Conservation (phyloP, 345 rosid species). For the Camelina sativa region DNA sequence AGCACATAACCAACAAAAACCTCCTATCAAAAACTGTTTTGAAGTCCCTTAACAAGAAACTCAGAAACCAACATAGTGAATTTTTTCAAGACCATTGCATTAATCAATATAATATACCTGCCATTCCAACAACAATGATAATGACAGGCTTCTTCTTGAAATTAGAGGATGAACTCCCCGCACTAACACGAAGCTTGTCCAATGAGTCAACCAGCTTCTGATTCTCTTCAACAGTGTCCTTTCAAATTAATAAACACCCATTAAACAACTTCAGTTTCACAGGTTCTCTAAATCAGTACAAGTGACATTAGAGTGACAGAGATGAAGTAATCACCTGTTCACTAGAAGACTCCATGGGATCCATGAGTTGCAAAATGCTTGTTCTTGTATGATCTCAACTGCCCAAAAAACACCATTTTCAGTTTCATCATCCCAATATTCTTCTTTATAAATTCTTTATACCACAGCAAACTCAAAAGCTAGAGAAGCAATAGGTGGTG, state of each 20-base stretch:
- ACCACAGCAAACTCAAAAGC: background rate
- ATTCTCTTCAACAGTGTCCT: conserved; percentile 50
- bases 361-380: conserved; percentile 50
- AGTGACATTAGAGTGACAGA: background rate
- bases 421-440: conserved; percentile 1
- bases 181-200: conserved; percentile 60
- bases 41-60: background rate
- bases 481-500: background rate
- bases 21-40: conserved; percentile 19
- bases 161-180: conserved; percentile 47
- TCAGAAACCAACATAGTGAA: background rate
- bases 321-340: conserved; percentile 36
- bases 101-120: conserved; percentile 49
- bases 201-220: conserved; percentile 59
- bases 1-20: background rate
- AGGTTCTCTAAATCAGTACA: background rate
- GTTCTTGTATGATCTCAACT: conserved; percentile 46
- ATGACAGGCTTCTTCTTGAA: conserved; percentile 76
- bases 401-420: conserved; percentile 24
- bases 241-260: conserved; percentile 18
- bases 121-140: conserved; percentile 84
- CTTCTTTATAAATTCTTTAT: too few species aligned
- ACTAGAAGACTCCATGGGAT: conserved; percentile 49
- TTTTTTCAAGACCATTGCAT: background rate
- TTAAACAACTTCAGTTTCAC: background rate